Percentiles rank a stretch among this genome's conserved stretches.
These are phyloP conservation scores for Leccinum insolens DNA, from an alignment of 1,284 basidiomycete genomes.

Conservation along the genomic window DNA sequence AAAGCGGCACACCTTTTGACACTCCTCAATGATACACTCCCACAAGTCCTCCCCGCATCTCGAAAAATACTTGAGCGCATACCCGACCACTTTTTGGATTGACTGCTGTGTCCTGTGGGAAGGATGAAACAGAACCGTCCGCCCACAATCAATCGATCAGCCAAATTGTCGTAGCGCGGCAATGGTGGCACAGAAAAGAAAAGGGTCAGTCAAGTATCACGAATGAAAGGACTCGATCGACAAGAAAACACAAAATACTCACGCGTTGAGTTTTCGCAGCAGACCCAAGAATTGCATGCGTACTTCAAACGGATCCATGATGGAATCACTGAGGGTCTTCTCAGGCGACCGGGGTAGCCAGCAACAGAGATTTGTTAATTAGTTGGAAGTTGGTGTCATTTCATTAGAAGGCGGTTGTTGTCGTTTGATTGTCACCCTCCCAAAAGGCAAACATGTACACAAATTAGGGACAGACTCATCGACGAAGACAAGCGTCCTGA, in stretches of 20 bases:
- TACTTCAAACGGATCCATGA: conserved; percentile 87
- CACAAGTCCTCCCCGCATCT: neutral
- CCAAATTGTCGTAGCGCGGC: neutral
- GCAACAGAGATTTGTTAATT: too few relatives aligned
- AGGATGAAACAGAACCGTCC: neutral
- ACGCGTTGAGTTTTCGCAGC: conserved; percentile 79
- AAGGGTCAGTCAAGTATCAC: neutral
- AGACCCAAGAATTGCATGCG: conserved; percentile 82
- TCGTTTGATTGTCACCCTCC: too few relatives aligned
- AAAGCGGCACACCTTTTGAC: neutral
- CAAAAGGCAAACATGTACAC: too few relatives aligned
- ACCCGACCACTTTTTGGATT: neutral
- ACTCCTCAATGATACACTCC: conserved; percentile 2
- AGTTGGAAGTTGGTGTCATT: too few relatives aligned
- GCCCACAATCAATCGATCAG: neutral
- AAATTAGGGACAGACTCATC: too few relatives aligned
- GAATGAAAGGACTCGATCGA: neutral
- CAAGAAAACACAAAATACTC: conserved; percentile 37
- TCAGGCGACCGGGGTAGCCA: too few relatives aligned
- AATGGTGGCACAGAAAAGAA: neutral
- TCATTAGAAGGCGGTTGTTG: too few relatives aligned
- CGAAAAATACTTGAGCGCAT: neutral
- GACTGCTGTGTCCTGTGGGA: neutral
- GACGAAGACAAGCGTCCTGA: too few relatives aligned
- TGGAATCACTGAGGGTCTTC: neutral